Evolutionary conservation across 1,139 yeast species (phyloP).

Genomic region (Kurtzmaniella quercitrusa): DNA sequence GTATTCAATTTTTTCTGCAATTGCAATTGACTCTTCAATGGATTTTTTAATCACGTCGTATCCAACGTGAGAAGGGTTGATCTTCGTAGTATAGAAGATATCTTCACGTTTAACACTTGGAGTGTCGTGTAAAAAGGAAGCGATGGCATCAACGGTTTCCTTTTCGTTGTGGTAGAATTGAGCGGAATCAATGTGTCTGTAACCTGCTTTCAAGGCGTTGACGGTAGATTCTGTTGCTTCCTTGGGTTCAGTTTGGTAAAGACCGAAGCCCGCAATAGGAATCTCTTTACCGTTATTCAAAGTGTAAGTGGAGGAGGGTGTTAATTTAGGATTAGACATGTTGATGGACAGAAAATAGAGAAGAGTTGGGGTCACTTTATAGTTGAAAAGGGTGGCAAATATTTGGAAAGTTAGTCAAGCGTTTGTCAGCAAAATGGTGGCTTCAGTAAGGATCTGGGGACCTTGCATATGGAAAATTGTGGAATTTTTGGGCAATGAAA

Average conservation of each 20-base stretch:
- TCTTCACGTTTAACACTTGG: conserved; percentile 50
- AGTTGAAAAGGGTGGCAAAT: too few relatives aligned
- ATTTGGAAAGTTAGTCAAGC: too few relatives aligned
- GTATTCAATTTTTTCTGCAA: conserved; percentile 34
- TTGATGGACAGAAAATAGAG: too few relatives aligned
- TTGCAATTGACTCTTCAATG: conserved; percentile 22
- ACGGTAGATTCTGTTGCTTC: conserved; percentile 33
- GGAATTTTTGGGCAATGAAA: too few relatives aligned
- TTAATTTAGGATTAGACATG: background rate
- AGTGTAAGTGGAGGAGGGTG: conserved; percentile 3
- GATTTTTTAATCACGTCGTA: conserved; percentile 19
- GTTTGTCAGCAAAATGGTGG: too few relatives aligned
- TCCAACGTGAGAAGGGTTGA: conserved; percentile 33
- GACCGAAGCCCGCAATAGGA: conserved; percentile 36
- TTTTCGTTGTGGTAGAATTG: conserved; percentile 50
- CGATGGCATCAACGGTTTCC: conserved; percentile 54
- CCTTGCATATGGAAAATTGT: too few relatives aligned
- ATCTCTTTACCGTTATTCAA: conserved; percentile 23
- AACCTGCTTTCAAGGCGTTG: conserved; percentile 47
- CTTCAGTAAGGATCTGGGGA: too few relatives aligned
- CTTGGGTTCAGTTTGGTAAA: conserved; percentile 23
- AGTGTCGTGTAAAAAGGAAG: conserved; percentile 47
- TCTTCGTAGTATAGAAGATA: conserved; percentile 57
- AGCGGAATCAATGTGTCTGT: conserved; percentile 60
- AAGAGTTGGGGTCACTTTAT: too few relatives aligned